These are phyloP conservation scores for Friedmanniomyces simplex DNA, from an alignment of 495 filamentous ascomycete genomes.

Conservation along the genomic window DNA sequence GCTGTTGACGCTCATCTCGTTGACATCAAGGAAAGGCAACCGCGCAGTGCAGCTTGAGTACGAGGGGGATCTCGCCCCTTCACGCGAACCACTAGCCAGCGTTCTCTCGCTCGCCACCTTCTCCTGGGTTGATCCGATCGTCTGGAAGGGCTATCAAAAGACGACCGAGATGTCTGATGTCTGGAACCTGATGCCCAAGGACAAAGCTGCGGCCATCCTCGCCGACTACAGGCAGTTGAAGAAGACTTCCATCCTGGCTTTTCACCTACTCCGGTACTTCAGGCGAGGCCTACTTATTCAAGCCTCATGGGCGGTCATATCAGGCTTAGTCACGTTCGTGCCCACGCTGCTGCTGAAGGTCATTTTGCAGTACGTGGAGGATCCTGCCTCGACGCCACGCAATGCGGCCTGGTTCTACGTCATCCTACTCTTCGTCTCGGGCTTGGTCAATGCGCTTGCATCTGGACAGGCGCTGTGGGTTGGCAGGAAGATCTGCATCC, in stretches of 20 bases:
- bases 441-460: slow-evolving; percentile 63
- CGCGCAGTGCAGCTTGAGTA: slow-evolving; percentile 77
- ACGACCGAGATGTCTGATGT: slow-evolving; percentile 72
- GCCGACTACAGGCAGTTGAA: slow-evolving; percentile 73
- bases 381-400: slow-evolving; percentile 62
- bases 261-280: slow-evolving; percentile 79
- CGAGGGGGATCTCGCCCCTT: slow-evolving; percentile 77
- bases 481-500: slow-evolving; percentile 87
- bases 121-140: slow-evolving; percentile 78
- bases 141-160: slow-evolving; percentile 84
- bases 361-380: slow-evolving; percentile 87
- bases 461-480: slow-evolving; percentile 88
- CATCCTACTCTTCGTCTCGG: slow-evolving; percentile 73
- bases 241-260: slow-evolving; percentile 70
- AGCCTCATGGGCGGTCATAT: slow-evolving; percentile 64
- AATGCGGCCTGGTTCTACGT: slow-evolving; percentile 97
- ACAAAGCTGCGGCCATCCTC: slow-evolving; percentile 72
- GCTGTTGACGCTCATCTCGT: slow-evolving; percentile 59
- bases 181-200: slow-evolving; percentile 81
- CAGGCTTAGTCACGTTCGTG: slow-evolving; percentile 73
- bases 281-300: slow-evolving; percentile 65
- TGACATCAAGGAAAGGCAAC: slow-evolving; percentile 84
- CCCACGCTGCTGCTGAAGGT: slow-evolving; percentile 84
- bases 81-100: slow-evolving; percentile 73
- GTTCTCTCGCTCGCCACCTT: slow-evolving; percentile 82